Base-by-base conservation (phyloP, 345 rosid species). In the Brassica rapa region DNA sequence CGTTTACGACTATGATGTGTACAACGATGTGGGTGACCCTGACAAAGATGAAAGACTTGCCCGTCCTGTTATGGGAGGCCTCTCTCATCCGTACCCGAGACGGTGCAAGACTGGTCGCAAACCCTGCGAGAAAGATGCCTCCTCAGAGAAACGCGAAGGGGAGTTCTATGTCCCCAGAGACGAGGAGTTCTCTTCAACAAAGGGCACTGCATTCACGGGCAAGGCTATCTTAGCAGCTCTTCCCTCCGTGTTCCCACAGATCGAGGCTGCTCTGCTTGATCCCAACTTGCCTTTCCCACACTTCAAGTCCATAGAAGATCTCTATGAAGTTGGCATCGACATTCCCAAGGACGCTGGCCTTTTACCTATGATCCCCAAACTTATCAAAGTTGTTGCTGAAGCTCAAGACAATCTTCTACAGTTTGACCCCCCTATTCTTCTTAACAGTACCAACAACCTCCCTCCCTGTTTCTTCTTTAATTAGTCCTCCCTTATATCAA, bases 21-120 rank as follows among this genome's bases (percentile, higher is more conserved):
- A 92, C 82, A 89, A 92, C 39, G 98, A 92, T 57, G 51, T 94
- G 6, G 97, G 97, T 0, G 72, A 86, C 8, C 98, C 98, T 3
- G 96, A 92, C 9, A 25, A 12, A 1, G 43, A 68, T 24, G 14
- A 30, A 0, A 33, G 61, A 9, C 79, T 70, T 23, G 65, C 79
- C 23, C 81, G 81, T 10, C 84, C 81, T 3, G 79, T 82, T 0
- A 55, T 82, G 29, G 84, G 84, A 53, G 81, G 84, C 29, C 43
- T 75, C 3, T 2, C 71, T 16, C 73, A 71, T 14, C 90, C 90
- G 1, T 88, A 88, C 53, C 90, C 90, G 4, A 80, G 94, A 30
- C 91, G 94, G 6, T 78, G 89, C 57, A 83, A 88, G 61, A 88
- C 94, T 0, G 88, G 90, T 1, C 89, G 90, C 1, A 76, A 77